Conservation (phyloP, 805 yeast genomes). For the Saturnispora galanensis region DNA sequence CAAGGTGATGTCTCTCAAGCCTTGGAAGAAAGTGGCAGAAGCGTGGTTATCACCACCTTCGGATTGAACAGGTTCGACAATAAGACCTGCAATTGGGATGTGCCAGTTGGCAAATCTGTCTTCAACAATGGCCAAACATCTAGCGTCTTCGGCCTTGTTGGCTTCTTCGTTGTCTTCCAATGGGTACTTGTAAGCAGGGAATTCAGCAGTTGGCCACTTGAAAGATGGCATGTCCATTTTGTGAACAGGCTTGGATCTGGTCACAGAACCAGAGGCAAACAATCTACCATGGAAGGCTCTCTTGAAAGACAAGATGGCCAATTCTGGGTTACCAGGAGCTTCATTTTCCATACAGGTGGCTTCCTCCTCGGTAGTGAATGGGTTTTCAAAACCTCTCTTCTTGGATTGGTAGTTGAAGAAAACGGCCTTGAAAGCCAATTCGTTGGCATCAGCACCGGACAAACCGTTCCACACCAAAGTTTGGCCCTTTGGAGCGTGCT, state of each 20-base stretch:
- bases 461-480: conserved; percentile 68
- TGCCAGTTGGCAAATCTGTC: conserved; percentile 56
- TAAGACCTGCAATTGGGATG: conserved; percentile 75
- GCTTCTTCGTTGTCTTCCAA: conserved; percentile 78
- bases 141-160: conserved; percentile 68
- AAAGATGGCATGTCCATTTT: conserved; percentile 88
- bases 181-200: conserved; percentile 62
- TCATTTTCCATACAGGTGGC: conserved; percentile 66
- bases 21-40: conserved; percentile 68
- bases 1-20: conserved; percentile 64
- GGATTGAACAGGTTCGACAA: conserved; percentile 86
- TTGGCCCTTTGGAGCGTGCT: conserved; percentile 74
- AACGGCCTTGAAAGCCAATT: conserved; percentile 82
- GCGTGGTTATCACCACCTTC: conserved; percentile 93
- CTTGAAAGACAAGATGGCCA: conserved; percentile 78
- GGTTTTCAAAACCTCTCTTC: conserved; percentile 53
- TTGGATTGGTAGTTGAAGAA: conserved; percentile 68
- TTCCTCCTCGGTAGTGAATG: conserved; percentile 62
- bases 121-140: conserved; percentile 73
- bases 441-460: conserved; percentile 84
- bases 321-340: conserved; percentile 82
- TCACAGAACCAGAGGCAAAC: conserved; percentile 83
- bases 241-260: conserved; percentile 92
- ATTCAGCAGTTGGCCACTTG: conserved; percentile 95
- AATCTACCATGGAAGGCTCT: conserved; percentile 92